Percentiles rank a stretch among this genome's conserved stretches.
Conservation (phyloP, 306 rosid species). For the Mimosa pudica region DNA sequence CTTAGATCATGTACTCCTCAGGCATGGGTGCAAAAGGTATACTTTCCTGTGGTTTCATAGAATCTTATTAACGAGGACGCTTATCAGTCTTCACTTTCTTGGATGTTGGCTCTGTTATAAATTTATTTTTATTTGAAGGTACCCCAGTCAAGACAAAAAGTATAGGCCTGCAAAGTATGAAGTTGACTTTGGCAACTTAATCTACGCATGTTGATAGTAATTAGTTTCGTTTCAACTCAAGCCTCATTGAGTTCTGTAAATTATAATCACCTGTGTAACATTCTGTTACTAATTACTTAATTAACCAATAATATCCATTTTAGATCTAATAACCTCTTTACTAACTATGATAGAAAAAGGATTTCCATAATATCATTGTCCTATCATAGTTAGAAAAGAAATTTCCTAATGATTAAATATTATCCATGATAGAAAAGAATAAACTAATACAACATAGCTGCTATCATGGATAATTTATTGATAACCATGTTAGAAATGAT, state of each 20-base stretch:
- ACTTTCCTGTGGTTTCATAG: constrained; percentile 13
- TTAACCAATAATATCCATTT: no score
- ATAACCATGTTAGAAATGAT: no score
- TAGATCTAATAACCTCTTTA: no score
- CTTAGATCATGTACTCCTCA: constrained; percentile 47
- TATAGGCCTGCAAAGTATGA: constrained; percentile 17
- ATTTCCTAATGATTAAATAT: no score
- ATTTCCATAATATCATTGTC: no score
- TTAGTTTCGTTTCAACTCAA: not conserved
- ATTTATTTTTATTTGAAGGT: constrained; percentile 38
- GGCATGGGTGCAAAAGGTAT: constrained; percentile 45
- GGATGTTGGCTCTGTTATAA: constrained; percentile 19
- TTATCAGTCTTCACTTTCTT: not conserved
- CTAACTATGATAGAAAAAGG: no score
- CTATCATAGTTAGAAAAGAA: no score
- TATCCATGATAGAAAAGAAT: no score
- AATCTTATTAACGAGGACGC: not conserved
- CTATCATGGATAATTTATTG: no score
- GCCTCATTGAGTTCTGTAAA: constrained; percentile 23
- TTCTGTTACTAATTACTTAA: no score
- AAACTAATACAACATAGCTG: no score
- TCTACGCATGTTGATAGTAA: constrained; percentile 11
- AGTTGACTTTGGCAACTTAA: constrained; percentile 1
- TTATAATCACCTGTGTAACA: constrained; percentile 28
- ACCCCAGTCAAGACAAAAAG: constrained; percentile 33